Evolutionary conservation across 1,139 yeast genomes (phyloP), one percentile per base, ranked within the genome.

Genomic region (Zhuliangozyma blackwelliae): DNA sequence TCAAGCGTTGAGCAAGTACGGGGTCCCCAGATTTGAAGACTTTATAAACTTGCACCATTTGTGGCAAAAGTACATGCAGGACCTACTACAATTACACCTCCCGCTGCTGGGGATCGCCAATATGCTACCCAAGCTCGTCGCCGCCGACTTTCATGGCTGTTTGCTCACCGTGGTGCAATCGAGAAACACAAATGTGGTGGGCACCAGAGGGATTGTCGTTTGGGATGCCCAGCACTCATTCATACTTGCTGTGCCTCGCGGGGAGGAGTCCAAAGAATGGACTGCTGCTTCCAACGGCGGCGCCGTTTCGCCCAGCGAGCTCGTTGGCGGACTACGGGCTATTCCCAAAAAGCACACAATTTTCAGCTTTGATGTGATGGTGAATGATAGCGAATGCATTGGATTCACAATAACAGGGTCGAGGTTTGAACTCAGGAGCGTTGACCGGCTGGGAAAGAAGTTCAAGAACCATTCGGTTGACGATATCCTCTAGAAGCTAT

Each of bases 61-160:
- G 21, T 86, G 95, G 95, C 71, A 68, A 27, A 59, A 59, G 10
- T 86, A 86, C 50, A 74, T 79, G 39, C 60, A 59, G 25, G 78
- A 76, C 28, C 59, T 84, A n/a, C 44, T 83, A n/a, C 37, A 29
- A 25, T 21, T 31, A 52, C 10, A 25, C 39, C 32, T 12, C 35
- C 46, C 20, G 40, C 11, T 35, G 13, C 30, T 36, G n/a, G 36
- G 33, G 13, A 41, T 59, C 13, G 65, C 68, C 1, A 49, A 49
- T 7, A 42, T 65, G 1, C 57, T 82, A 19, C 66, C 78, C 5
- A 82, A 82, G 50, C 60, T 90, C 27, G 74, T 92, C 0, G 72
- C 82, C 44, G 92, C 96, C 1, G 98, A 92, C 52, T 86, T 75
- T 57, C 85, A 84, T 48, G 97, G 98, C 3, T 79, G 95, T 13